Evolutionary conservation across 2,329 filamentous ascomycete species (phyloP).

Genomic region (Drechslerella coelobrocha): DNA sequence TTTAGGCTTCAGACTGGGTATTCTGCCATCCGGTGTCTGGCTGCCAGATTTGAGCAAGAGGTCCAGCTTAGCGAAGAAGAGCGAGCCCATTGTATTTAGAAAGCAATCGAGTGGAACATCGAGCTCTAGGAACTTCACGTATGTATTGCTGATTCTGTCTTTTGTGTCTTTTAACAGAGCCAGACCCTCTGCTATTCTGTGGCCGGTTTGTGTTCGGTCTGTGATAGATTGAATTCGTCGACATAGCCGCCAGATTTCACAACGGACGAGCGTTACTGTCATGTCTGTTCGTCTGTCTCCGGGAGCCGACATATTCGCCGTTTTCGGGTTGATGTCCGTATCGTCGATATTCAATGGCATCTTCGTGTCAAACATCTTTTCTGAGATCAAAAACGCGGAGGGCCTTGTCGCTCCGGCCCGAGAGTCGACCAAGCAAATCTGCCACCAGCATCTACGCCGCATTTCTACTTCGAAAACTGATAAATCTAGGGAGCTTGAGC

Average conservation of each 20-base stretch:
- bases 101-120: slow-evolving; percentile 18
- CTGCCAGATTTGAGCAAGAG: slow-evolving; percentile 1
- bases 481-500: slow-evolving; percentile 63
- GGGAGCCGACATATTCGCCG: slow-evolving; percentile 34
- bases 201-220: background rate
- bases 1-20: background rate
- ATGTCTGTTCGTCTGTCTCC: slow-evolving; percentile 21
- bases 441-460: slow-evolving; percentile 68
- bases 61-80: slow-evolving; percentile 33
- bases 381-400: slow-evolving; percentile 67
- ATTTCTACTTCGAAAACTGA: slow-evolving; percentile 69
- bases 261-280: slow-evolving; percentile 28
- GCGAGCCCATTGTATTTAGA: slow-evolving; percentile 11
- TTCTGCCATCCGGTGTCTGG: background rate
- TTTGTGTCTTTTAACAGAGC: slow-evolving; percentile 3
- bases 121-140: slow-evolving; percentile 5
- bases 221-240: slow-evolving; percentile 9
- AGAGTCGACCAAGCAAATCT: slow-evolving; percentile 67
- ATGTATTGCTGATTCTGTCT: slow-evolving; percentile 3
- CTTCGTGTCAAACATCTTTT: slow-evolving; percentile 68
- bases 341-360: slow-evolving; percentile 63
- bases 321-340: slow-evolving; percentile 60
- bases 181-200: background rate
- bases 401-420: slow-evolving; percentile 70
- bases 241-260: slow-evolving; percentile 39